Evolutionary conservation across 176 grass and related monocot species (phyloP), one percentile per base, ranked within the genome.

Genomic region (Cymbopogon citratus): DNA sequence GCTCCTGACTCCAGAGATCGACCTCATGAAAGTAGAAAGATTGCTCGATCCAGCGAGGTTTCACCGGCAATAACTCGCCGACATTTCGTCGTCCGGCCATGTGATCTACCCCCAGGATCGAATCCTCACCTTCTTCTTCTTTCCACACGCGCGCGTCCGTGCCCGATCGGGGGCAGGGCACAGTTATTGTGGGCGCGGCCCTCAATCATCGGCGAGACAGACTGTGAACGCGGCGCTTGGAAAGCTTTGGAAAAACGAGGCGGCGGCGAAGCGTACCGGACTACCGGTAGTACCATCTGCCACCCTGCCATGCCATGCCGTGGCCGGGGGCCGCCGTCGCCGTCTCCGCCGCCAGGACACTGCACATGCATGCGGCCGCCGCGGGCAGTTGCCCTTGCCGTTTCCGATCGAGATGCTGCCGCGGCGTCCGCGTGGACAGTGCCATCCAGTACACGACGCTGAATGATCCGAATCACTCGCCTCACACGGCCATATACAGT

Each of bases 201-300:
- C 38, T 70, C 36, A 14, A 79, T 72, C 16, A 78, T 71, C 38
- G 13, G 6, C 5, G 66, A 56, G 86, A 73, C 86, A 84, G 35
- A 79, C 61, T 84, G 75, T 59, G 75, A 80, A 88, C 81, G n/a
- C 38, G 52, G 28, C 8, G 19, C 52, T 16, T 29, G 74, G 80
- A 57, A 57, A 73, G 73, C 16, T 73, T 56, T 59, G 46, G 54
- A 73, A 52, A 61, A 60, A 60, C 18, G 56, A 25, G 51, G 19
- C 21, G n/a, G 8, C 54, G 8, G n/a, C 52, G 0, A 59, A 59
- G 54, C 21, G 9, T 59, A 59, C 51, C 51, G 19, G n/a, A 3
- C 31, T 33, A 33, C 31, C 31, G 6, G 31, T 10, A 1, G 51
- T 57, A 57, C 54, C 54, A 10, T 11, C 10, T 40, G 69, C 74